Conservation (phyloP, 768 basidiomycete genomes). For the Botryobasidium botryosum region DNA sequence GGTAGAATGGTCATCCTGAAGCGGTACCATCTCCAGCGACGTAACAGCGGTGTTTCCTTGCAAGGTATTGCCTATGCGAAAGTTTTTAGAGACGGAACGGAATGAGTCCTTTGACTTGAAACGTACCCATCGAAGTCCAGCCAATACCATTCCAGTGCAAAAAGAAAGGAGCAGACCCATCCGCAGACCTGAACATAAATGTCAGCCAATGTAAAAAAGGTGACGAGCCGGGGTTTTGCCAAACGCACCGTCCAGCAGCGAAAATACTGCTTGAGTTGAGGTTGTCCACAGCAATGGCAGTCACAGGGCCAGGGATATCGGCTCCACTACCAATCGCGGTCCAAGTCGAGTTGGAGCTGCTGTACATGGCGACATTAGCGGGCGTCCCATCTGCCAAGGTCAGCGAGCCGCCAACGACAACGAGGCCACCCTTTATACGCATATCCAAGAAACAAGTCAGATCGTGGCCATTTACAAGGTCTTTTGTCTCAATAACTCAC, state of each 20-base stretch:
- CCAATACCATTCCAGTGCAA: constrained; percentile 67
- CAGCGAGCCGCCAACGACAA: constrained; percentile 72
- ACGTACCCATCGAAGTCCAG: constrained; percentile 54
- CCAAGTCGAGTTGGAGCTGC: constrained; percentile 64
- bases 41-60: constrained; percentile 40
- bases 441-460: background rate
- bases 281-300: constrained; percentile 73
- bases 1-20: constrained; percentile 53
- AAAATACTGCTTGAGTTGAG: constrained; percentile 72
- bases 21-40: constrained; percentile 80
- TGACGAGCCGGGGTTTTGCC: background rate
- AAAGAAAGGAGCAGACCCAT: constrained; percentile 52
- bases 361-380: constrained; percentile 59
- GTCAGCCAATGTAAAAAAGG: background rate
- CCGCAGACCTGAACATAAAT: constrained; percentile 27
- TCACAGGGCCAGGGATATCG: constrained; percentile 84
- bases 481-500: constrained; percentile 40
- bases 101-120: constrained; percentile 7
- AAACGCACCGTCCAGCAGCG: constrained; percentile 67
- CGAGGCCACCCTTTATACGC: constrained; percentile 28
- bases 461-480: constrained; percentile 11
- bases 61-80: background rate
- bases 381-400: constrained; percentile 41
- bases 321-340: constrained; percentile 37
- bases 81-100: constrained; percentile 5